Evolutionary conservation across 2,329 filamentous ascomycete species (phyloP).

Genomic region (Cadophora luteo-olivacea): DNA sequence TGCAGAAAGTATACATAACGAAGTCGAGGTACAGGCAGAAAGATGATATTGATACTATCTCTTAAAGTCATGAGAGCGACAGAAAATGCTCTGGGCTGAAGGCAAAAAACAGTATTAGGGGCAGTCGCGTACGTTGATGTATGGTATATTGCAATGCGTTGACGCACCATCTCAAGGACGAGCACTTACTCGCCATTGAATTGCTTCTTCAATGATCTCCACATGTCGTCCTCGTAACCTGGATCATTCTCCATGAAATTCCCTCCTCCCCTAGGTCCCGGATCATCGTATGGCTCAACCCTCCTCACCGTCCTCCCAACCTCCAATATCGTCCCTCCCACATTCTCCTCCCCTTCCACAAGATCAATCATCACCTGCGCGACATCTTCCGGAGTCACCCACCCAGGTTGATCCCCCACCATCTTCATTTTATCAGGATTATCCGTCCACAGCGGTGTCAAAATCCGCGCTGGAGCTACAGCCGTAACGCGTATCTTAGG

Average conservation of each 20-base stretch:
- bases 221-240: conserved; percentile 23
- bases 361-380: conserved; percentile 53
- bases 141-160: too few relatives aligned
- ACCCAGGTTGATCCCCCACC: conserved; percentile 44
- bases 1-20: too few relatives aligned
- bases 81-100: too few relatives aligned
- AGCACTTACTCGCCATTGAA: conserved; percentile 20
- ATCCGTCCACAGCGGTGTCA: conserved; percentile 55
- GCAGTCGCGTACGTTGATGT: too few relatives aligned
- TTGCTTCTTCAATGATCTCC: conserved; percentile 21
- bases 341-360: conserved; percentile 44
- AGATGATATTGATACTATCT: too few relatives aligned
- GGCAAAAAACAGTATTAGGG: too few relatives aligned
- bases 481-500: conserved; percentile 50
- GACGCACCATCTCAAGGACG: too few relatives aligned
- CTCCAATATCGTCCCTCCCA: conserved; percentile 52
- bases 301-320: conserved; percentile 46
- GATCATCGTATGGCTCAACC: conserved; percentile 48
- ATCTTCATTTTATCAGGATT: conserved; percentile 51
- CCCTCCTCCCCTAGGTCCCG: conserved; percentile 44
- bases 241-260: conserved; percentile 25
- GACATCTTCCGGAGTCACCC: conserved; percentile 52
- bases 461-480: conserved; percentile 50
- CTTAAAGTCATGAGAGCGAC: too few relatives aligned
- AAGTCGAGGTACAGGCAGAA: too few relatives aligned